phyloP scores from a whole-genome alignment of 306 rosid species.

The Vachellia pachyceras region DNA sequence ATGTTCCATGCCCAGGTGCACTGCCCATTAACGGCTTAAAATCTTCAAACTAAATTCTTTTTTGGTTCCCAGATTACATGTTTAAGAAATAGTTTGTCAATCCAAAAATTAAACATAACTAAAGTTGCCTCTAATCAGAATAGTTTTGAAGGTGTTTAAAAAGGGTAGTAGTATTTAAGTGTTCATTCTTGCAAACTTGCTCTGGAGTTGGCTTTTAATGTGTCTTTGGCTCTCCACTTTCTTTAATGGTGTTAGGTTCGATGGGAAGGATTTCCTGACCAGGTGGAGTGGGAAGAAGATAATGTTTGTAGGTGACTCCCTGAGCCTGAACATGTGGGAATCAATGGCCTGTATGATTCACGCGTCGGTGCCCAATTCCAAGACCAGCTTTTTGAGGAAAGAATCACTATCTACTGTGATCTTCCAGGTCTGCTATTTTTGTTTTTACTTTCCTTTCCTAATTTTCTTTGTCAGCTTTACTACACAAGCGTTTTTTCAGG shows the following conservation, averaged over 20 bases:
- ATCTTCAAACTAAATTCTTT: background rate
- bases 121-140: background rate
- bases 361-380: constrained; percentile 84
- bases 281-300: constrained; percentile 87
- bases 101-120: too few species aligned
- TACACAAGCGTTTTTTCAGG: background rate
- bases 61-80: background rate
- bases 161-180: background rate
- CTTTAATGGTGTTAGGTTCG: constrained; percentile 52
- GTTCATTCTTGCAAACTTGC: background rate
- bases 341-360: constrained; percentile 86
- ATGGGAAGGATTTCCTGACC: constrained; percentile 70
- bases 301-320: constrained; percentile 99
- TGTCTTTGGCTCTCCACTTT: background rate
- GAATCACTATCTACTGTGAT: constrained; percentile 55
- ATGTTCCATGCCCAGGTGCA: constrained; percentile 79
- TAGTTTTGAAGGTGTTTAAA: background rate
- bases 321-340: constrained; percentile 98
- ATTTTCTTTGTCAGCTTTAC: constrained; percentile 20
- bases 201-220: background rate
- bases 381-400: constrained; percentile 56
- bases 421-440: constrained; percentile 64
- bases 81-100: background rate
- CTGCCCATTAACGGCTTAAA: background rate
- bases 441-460: background rate